Evolutionary conservation across 441 rosid species (phyloP), one percentile per base, ranked within the genome.

Genomic region (Arabidopsis lyrata): DNA sequence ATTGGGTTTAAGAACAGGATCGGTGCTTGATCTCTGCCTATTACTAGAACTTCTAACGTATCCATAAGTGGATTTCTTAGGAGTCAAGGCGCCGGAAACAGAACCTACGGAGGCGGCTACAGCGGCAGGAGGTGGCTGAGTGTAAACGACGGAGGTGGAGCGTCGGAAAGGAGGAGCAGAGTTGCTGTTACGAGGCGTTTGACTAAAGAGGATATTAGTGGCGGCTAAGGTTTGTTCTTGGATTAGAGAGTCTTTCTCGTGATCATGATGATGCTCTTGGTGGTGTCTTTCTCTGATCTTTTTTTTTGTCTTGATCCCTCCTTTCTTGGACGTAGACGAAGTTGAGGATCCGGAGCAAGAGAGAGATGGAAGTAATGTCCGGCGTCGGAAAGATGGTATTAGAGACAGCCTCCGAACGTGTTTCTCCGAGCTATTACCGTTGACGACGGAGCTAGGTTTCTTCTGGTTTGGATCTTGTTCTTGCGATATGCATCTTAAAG

Each of bases 91-190:
- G 11, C 60, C 77, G 12, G 81, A 72, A 53, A 60, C 69, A 3
- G 73, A 58, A 63, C 68, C 80, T 5, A 41, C 29, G 0, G 24
- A 55, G 11, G 58, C 76, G 1, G 73, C 42, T n/a, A 59, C 70
- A 4, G 79, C 60, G 5, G 68, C 69, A 0, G 65, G 36, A 68
- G 74, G 60, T 38, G 75, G 66, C 66, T 73, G 77, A 54, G 74
- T 54, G 35, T 78, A 78, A 7, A 73, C 78, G 29, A 78, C 81
- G 31, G 81, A 78, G 49, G 81, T 78, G 27, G 81, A 78, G n/a
- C 81, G 77, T 49, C 81, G 11, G 35, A 73, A 78, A n/a, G 81
- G 71, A 68, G 77, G 77, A 72, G 68, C 74, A 55, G 81, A 78
- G 63, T 73, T 78, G 45, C 81, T 78, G 49, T 41, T 78, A 39